Percentiles rank a stretch among this genome's conserved stretches.
Conservation (phyloP, 1,139 yeast genomes). For the Yamadazyma diddensiae region DNA sequence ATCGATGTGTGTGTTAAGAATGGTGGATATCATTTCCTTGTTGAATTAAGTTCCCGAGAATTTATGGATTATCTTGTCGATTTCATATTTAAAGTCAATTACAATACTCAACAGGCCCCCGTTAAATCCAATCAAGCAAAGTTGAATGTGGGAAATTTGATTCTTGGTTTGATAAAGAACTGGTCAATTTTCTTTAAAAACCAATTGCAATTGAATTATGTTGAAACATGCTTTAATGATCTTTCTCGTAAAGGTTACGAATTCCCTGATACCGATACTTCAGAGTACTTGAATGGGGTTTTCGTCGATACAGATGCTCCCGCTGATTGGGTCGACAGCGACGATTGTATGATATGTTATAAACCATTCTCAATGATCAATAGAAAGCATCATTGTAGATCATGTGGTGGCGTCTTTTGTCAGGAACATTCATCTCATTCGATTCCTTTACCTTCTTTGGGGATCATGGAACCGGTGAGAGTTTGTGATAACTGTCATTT, state of each 20-base stretch:
- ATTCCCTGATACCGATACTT: constrained; percentile 58
- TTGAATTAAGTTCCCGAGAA: constrained; percentile 79
- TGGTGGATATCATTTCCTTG: constrained; percentile 83
- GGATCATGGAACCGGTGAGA: constrained; percentile 84
- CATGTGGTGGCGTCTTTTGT: constrained; percentile 95
- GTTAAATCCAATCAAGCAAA: constrained; percentile 38
- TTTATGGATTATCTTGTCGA: constrained; percentile 72
- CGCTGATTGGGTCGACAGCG: constrained; percentile 97
- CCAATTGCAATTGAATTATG: constrained; percentile 65
- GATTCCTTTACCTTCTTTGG: constrained; percentile 74
- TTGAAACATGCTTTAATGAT: constrained; percentile 58
- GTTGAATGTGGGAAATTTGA: constrained; percentile 54
- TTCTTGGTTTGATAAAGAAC: constrained; percentile 65
- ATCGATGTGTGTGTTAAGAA: constrained; percentile 88
- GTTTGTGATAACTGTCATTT: constrained; percentile 89
- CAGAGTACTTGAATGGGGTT: constrained; percentile 36
- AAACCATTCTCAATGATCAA: constrained; percentile 74
- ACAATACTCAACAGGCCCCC: constrained; percentile 29
- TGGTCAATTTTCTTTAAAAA: constrained; percentile 77
- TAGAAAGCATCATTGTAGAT: constrained; percentile 93
- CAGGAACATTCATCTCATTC: constrained; percentile 75
- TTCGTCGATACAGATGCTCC: constrained; percentile 90
- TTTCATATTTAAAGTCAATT: constrained; percentile 37
- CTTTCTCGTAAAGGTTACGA: constrained; percentile 61
- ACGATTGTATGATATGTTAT: constrained; percentile 93